Percentiles rank a stretch among this genome's conserved stretches.
These are phyloP conservation scores for Volvox africanus DNA, from an alignment of 139 green algal species.

Conservation along the genomic window DNA sequence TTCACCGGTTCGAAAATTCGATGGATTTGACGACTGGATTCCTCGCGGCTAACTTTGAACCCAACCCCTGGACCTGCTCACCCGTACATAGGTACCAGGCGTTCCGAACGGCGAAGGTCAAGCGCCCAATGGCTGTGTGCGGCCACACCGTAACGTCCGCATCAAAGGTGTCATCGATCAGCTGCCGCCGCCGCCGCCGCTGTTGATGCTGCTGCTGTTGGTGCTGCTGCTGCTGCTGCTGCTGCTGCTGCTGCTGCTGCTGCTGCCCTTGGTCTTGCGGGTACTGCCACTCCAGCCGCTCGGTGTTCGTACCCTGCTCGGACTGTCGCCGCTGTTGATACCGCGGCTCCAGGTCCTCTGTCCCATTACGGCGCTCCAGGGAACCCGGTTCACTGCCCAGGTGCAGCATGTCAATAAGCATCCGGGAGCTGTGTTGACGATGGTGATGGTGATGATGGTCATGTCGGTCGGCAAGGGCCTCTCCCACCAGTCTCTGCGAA, in stretches of 20 bases:
- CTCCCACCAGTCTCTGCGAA: no score
- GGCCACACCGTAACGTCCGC: conserved; percentile 3
- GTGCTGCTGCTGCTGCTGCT: not conserved
- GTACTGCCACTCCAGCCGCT: no score
- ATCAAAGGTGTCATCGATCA: conserved; percentile 2
- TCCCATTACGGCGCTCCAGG: no score
- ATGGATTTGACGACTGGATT: no score
- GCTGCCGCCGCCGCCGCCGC: not conserved
- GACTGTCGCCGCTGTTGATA: no score
- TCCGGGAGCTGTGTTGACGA: not conserved
- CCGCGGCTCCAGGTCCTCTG: no score
- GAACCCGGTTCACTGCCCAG: no score
- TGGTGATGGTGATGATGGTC: not conserved
- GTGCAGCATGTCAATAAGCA: not conserved
- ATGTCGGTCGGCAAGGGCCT: no score
- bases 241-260: not conserved
- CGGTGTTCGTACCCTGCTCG: no score
- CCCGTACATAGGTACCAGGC: not conserved
- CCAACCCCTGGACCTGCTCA: not conserved
- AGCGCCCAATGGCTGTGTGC: not conserved
- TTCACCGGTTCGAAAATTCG: no score
- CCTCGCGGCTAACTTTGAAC: no score
- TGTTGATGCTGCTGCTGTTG: not conserved
- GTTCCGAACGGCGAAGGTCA: not conserved
- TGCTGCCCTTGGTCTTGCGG: not conserved